These are phyloP conservation scores for Cordyceps fumosorosea DNA, from an alignment of 2,329 filamentous ascomycete genomes.

Conservation along the genomic window DNA sequence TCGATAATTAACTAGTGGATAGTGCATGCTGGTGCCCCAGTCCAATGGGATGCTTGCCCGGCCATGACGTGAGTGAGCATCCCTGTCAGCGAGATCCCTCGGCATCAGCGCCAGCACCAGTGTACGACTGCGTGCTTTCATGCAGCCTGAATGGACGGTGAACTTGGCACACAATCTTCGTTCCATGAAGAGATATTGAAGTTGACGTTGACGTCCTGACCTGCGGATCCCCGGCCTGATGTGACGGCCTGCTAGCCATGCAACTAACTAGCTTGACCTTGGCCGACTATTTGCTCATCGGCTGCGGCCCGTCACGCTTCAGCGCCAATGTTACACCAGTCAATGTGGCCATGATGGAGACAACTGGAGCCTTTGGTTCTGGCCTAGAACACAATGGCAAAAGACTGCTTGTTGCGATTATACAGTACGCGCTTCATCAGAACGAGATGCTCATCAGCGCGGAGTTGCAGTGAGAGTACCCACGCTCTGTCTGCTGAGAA, in stretches of 20 bases:
- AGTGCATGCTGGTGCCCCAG: not conserved
- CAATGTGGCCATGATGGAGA: slow-evolving; percentile 1
- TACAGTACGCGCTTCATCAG: not conserved
- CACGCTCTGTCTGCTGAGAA: not conserved
- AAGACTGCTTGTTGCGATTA: not conserved
- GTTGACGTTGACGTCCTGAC: not conserved
- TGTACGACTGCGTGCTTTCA: too few species aligned
- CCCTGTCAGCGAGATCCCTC: not conserved
- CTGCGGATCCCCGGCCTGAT: not conserved
- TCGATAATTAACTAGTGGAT: not conserved
- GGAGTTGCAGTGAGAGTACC: not conserved
- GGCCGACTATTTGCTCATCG: not conserved
- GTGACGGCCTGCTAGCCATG: not conserved
- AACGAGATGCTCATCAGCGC: not conserved
- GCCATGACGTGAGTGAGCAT: not conserved
- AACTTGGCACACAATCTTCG: too few species aligned
- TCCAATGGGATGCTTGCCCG: slow-evolving; percentile 3
- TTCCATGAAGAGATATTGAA: too few species aligned
- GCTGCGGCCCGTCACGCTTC: slow-evolving; percentile 4
- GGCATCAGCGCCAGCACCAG: not conserved
- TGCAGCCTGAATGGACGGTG: too few species aligned
- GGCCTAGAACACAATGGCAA: not conserved
- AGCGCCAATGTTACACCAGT: slow-evolving; percentile 4
- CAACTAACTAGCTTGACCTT: not conserved
- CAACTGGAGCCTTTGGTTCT: not conserved